Conservation (phyloP, 129 eudicot species). For the Flaveria ramosissima region DNA sequence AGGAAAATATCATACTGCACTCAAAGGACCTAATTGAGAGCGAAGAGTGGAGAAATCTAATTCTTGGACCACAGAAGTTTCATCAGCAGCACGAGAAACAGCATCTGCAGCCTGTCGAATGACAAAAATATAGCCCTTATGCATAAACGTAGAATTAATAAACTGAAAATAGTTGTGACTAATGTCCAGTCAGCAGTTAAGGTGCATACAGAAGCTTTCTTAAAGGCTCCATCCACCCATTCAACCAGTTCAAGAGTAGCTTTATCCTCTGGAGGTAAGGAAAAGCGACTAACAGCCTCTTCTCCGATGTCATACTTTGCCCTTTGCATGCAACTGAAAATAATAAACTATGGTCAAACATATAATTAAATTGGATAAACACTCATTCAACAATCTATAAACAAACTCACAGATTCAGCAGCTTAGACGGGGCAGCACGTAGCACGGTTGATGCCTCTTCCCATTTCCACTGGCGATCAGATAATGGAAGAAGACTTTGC, state of each 20-base stretch:
- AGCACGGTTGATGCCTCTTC: slow-evolving; percentile 87
- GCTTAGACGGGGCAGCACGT: slow-evolving; percentile 98
- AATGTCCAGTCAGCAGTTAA: slow-evolving; percentile 22
- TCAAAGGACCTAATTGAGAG: slow-evolving; percentile 85
- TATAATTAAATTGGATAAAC: slow-evolving; percentile 2
- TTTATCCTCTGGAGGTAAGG: slow-evolving; percentile 93
- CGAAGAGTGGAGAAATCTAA: slow-evolving; percentile 76
- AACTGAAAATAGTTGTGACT: slow-evolving; percentile 7
- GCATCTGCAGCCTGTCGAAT: slow-evolving; percentile 86
- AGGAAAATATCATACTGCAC: slow-evolving; percentile 59
- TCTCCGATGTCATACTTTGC: slow-evolving; percentile 94
- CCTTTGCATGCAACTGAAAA: slow-evolving; percentile 93
- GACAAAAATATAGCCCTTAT: not conserved
- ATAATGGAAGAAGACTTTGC: slow-evolving; percentile 83
- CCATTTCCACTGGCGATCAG: slow-evolving; percentile 98
- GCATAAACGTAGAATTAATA: slow-evolving; percentile 11
- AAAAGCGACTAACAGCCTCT: slow-evolving; percentile 94
- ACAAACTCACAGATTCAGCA: slow-evolving; percentile 85
- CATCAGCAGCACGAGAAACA: slow-evolving; percentile 96
- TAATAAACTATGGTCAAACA: slow-evolving; percentile 32
- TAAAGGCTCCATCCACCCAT: slow-evolving; percentile 97
- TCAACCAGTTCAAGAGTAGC: slow-evolving; percentile 92
- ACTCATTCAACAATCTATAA: not conserved
- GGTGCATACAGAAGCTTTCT: slow-evolving; percentile 80
- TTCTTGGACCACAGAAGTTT: slow-evolving; percentile 66